Percentiles rank a stretch among this genome's conserved stretches.
Conservation (phyloP, 257 asterid genomes). For the Solanum megistacrolobum region DNA sequence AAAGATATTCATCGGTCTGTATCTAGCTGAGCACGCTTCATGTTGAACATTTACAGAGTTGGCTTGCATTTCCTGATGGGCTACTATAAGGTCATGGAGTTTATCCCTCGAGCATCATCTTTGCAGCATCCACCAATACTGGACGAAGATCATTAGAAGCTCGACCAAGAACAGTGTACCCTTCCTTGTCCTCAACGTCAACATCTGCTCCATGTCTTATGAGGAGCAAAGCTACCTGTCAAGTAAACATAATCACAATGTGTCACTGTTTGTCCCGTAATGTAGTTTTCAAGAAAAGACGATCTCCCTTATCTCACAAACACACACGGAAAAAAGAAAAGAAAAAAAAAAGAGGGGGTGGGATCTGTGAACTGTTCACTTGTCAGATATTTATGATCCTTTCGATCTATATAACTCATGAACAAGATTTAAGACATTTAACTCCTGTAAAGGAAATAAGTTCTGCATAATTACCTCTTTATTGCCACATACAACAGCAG, state of each 20-base stretch:
- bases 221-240: constrained; percentile 87
- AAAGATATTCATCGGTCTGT: neutral
- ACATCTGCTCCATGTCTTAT: constrained; percentile 92
- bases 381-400: neutral
- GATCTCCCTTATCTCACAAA: neutral
- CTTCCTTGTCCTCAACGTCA: constrained; percentile 84
- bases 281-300: neutral
- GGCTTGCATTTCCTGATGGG: neutral
- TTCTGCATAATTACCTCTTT: constrained; percentile 39
- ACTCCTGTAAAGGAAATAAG: neutral
- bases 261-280: neutral
- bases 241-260: neutral
- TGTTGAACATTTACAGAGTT: neutral
- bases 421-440: neutral
- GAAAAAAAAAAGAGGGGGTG: neutral
- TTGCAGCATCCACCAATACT: constrained; percentile 66
- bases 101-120: constrained; percentile 83
- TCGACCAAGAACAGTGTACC: constrained; percentile 80
- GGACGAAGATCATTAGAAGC: constrained; percentile 68
- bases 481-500: constrained; percentile 66
- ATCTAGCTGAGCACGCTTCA: neutral
- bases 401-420: neutral
- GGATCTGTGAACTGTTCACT: neutral
- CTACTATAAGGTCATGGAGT: neutral
- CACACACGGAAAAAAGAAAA: neutral